Conservation (phyloP, 306 rosid genomes). For the Trifolium fragiferum region DNA sequence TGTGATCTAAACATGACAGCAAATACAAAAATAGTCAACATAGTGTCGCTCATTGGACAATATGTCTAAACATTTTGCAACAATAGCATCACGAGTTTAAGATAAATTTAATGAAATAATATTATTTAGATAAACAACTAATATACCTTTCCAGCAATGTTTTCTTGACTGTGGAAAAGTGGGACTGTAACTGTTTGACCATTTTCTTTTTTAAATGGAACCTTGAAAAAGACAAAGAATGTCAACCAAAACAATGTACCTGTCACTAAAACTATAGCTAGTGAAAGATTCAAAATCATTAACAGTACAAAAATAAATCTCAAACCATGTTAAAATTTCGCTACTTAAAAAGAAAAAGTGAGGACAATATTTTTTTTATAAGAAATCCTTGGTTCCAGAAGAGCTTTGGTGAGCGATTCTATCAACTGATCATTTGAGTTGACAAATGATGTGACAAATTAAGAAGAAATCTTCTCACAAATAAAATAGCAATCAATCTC, state of each 20-base stretch:
- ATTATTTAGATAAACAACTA: constrained; percentile 25
- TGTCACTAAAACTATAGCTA: constrained; percentile 11
- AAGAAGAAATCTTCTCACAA: constrained; percentile 14
- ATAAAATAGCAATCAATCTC: constrained; percentile 21
- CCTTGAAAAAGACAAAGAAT: constrained; percentile 49
- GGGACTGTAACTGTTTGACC: constrained; percentile 88
- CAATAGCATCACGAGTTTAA: constrained; percentile 25
- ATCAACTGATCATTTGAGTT: neutral
- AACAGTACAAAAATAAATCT: constrained; percentile 1
- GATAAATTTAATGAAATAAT: constrained; percentile 1
- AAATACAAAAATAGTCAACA: constrained; percentile 16
- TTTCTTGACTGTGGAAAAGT: constrained; percentile 97
- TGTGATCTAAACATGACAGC: constrained; percentile 61
- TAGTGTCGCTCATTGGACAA: constrained; percentile 13
- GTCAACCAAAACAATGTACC: constrained; percentile 19
- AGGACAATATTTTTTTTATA: neutral
- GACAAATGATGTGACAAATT: neutral
- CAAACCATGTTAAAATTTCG: neutral
- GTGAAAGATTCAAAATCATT: constrained; percentile 19
- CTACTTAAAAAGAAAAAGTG: constrained; percentile 13
- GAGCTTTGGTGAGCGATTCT: neutral
- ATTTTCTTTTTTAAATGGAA: constrained; percentile 81
- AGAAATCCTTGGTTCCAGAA: neutral
- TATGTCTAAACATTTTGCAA: constrained; percentile 9
- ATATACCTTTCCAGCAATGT: constrained; percentile 91